Conservation (phyloP, 371 early-diverging fungal species). For the Cokeromyces recurvatus region DNA sequence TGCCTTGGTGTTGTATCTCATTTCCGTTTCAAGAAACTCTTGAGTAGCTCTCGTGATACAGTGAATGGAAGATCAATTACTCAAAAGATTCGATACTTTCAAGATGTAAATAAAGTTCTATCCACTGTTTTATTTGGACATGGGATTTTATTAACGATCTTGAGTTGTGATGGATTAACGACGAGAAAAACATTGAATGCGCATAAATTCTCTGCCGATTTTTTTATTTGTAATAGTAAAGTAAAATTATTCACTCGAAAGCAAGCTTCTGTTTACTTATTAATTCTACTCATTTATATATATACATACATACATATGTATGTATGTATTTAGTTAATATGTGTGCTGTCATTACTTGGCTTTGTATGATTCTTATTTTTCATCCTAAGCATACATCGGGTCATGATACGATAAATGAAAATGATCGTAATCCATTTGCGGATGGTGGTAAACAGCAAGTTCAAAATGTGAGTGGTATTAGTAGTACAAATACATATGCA, state of each 20-base stretch:
- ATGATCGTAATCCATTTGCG: not conserved
- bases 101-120: conserved; percentile 42
- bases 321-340: conserved; percentile 24
- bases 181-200: conserved; percentile 23
- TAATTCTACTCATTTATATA: no score
- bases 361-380: conserved; percentile 22
- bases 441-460: conserved; percentile 1
- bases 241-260: not conserved
- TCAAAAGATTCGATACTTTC: conserved; percentile 43
- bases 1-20: conserved; percentile 43
- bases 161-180: conserved; percentile 41
- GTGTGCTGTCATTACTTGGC: conserved; percentile 23
- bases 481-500: conserved; percentile 4
- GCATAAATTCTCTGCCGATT: conserved; percentile 46
- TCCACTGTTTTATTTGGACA: conserved; percentile 28
- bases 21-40: conserved; percentile 35
- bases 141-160: conserved; percentile 26
- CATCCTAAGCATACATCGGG: conserved; percentile 14
- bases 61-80: conserved; percentile 33
- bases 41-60: conserved; percentile 23
- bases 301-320: no score
- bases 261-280: not conserved
- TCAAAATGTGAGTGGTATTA: conserved; percentile 7
- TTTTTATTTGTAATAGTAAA: conserved; percentile 47
- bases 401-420: not conserved